These are phyloP conservation scores for Carex parvula DNA, from an alignment of 176 grass and related monocot genomes.

Conservation along the genomic window DNA sequence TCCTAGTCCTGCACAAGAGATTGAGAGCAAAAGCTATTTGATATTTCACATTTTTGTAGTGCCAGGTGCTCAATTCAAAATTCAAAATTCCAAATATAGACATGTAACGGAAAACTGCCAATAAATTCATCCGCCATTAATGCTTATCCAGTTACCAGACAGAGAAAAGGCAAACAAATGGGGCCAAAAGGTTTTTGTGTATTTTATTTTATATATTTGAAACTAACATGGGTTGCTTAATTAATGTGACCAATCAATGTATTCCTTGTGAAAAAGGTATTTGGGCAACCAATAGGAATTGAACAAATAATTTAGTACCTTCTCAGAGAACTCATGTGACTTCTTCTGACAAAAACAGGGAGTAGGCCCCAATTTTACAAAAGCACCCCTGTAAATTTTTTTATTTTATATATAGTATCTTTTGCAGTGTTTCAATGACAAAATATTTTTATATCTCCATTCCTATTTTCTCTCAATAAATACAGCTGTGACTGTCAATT, in stretches of 20 bases:
- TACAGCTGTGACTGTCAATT: neutral
- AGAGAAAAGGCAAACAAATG: neutral
- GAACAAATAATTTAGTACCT: slow-evolving; percentile 15
- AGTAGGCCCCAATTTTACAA: neutral
- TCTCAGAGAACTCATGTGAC: slow-evolving; percentile 26
- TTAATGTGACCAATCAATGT: neutral
- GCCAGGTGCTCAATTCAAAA: neutral
- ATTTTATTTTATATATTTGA: neutral
- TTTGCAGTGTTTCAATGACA: neutral
- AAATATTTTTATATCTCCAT: neutral
- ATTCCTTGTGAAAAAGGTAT: slow-evolving; percentile 12
- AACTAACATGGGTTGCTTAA: neutral
- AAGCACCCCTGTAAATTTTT: neutral
- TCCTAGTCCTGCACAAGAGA: neutral
- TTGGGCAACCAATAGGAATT: slow-evolving; percentile 7
- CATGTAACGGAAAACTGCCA: slow-evolving; percentile 11
- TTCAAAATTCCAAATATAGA: neutral
- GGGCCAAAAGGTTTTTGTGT: neutral
- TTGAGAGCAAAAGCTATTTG: neutral
- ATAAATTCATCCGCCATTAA: neutral
- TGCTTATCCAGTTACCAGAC: neutral
- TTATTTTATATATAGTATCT: neutral
- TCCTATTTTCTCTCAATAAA: too few species aligned
- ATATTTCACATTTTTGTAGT: neutral
- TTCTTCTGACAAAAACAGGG: slow-evolving; percentile 6